Evolutionary conservation across 2,329 filamentous ascomycete genomes (phyloP), one percentile per base, ranked within the genome.

Genomic region (Scytalidium sp.): DNA sequence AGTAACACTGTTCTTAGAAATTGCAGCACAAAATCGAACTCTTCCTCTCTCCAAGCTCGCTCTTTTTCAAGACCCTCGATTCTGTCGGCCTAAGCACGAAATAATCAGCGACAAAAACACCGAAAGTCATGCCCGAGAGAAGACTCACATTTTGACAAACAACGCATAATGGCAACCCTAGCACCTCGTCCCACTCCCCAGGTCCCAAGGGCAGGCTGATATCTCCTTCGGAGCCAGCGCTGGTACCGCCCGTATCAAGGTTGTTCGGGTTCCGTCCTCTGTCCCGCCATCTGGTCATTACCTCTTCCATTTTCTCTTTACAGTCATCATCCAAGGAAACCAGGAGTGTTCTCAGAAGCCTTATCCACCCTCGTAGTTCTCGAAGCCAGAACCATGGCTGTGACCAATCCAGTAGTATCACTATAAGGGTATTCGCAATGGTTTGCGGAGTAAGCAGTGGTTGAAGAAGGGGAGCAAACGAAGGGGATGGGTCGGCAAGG

Each of bases 21-120:
- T 65, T 99, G 94, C 51, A 97, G 78, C 41, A 99, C 89, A 58
- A 94, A 92, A 67, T 99, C 94, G 63, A 99, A 99, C 60, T 96
- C 88, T 58, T 95, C 90, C 69, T 99, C 94, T 69, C 91, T 93
- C 91, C 93, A 99, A 13, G 87, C 84, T 51, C 92, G 85, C 45
- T 90, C 92, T 67, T 89, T 90, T 70, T 97, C 94, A 50, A 99
- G 70, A 36, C 83, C 81, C 64, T 97, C 92, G 67, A 97, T 51
- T 19, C 50, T 27, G 51, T 55, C 54, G 20, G 54, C 59, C 52
- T 57, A 43, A n/a, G 50, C 17, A 41, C 25, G 42, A 42, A 43
- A 21, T 20, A n/a, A 50, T 66, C 49, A 67, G 61, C 51, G 54
- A 55, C n/a, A 23, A 32, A 25, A n/a, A n/a, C n/a, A n/a, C n/a